Percentiles rank a stretch among this genome's conserved stretches.
Conservation (phyloP, 1,139 yeast species). For the Pichia cactophila region DNA sequence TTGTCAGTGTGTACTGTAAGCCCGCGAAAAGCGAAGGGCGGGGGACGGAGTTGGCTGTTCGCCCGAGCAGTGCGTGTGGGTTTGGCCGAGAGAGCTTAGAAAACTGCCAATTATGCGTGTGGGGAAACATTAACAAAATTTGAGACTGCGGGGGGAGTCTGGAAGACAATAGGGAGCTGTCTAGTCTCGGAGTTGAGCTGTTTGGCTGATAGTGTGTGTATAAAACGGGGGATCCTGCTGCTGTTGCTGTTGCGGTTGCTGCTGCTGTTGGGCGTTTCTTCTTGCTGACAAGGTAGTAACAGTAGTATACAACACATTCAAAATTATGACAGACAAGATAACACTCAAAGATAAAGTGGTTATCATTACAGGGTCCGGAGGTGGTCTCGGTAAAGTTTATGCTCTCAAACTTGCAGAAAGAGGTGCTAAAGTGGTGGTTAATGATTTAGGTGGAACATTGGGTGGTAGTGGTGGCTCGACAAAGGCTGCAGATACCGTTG, state of each 20-base stretch:
- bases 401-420: constrained; percentile 81
- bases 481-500: constrained; percentile 83
- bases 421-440: constrained; percentile 90
- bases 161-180: no score
- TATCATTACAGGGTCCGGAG: constrained; percentile 94
- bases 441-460: constrained; percentile 84
- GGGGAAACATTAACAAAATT: not conserved
- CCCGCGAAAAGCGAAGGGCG: not conserved
- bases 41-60: not conserved
- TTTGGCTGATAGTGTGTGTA: no score
- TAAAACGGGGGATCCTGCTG: not conserved
- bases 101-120: not conserved
- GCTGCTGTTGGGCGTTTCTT: not conserved
- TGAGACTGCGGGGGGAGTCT: no score
- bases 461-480: constrained; percentile 55
- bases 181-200: no score
- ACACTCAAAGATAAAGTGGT: constrained; percentile 66
- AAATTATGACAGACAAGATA: constrained; percentile 2
- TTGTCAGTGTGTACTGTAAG: no score
- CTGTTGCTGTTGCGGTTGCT: not conserved
- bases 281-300: no score
- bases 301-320: no score
- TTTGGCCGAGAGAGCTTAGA: not conserved
- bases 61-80: not conserved
- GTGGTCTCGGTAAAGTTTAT: constrained; percentile 87